phyloP scores from a whole-genome alignment of 192 early-diverging fungal genomes.

The Podila horticola region DNA sequence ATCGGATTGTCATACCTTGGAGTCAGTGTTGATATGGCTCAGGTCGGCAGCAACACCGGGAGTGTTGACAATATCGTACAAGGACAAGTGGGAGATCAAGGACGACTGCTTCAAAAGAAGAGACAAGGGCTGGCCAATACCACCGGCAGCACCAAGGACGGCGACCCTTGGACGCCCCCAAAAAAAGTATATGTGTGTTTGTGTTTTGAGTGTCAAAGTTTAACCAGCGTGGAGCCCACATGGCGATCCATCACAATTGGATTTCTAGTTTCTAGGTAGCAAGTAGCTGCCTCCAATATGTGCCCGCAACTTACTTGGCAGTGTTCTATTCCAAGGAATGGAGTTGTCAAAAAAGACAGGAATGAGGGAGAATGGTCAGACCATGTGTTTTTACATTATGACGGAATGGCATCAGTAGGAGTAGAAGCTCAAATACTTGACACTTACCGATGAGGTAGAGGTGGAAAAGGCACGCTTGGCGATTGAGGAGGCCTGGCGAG shows the following conservation, averaged over 20 bases:
- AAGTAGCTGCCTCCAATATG: no score
- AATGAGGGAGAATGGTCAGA: not conserved
- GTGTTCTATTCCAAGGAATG: slow-evolving; percentile 30
- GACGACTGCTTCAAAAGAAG: slow-evolving; percentile 92
- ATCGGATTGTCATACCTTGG: slow-evolving; percentile 62
- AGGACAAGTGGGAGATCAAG: slow-evolving; percentile 84
- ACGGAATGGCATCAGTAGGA: no score
- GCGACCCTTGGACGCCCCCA: slow-evolving; percentile 46
- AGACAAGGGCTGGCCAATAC: slow-evolving; percentile 97
- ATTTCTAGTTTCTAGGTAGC: not conserved
- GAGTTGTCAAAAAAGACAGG: not conserved
- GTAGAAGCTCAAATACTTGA: no score
- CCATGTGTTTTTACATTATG: no score
- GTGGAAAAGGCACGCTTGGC: slow-evolving; percentile 67
- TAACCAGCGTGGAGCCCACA: not conserved
- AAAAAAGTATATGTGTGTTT: not conserved
- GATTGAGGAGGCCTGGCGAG: slow-evolving; percentile 45
- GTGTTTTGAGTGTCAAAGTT: slow-evolving; percentile 7
- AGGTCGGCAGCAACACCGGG: slow-evolving; percentile 97
- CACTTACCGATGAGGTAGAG: slow-evolving; percentile 61
- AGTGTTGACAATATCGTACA: slow-evolving; percentile 98
- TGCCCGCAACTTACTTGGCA: slow-evolving; percentile 49
- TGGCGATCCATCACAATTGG: no score
- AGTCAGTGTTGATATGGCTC: slow-evolving; percentile 88
- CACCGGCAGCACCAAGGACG: slow-evolving; percentile 73